These are phyloP conservation scores for Agastache rugosa DNA, from an alignment of 257 asterid species.

Conservation along the genomic window DNA sequence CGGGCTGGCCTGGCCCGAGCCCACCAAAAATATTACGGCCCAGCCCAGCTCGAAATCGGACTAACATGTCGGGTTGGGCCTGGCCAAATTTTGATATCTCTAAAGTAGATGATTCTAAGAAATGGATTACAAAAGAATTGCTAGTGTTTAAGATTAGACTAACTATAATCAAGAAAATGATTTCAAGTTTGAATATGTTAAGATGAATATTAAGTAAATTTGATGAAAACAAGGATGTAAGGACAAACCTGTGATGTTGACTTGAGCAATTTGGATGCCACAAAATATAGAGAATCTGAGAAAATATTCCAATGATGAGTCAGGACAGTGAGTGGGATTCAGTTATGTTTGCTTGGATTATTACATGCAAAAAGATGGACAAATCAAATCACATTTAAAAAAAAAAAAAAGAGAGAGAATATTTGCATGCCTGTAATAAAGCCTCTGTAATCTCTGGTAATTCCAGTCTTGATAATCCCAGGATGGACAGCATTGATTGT, in stretches of 20 bases:
- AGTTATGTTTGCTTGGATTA: constrained; percentile 31
- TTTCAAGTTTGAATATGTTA: not conserved
- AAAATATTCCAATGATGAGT: not conserved
- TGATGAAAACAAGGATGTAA: constrained; percentile 35
- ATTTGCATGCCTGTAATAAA: constrained; percentile 83
- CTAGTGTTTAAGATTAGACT: not conserved
- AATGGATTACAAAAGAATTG: not conserved
- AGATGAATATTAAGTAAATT: not conserved
- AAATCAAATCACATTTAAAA: not conserved
- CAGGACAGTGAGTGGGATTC: constrained; percentile 23
- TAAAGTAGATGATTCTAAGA: too few relatives aligned
- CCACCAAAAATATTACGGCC: too few relatives aligned
- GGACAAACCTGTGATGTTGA: constrained; percentile 90
- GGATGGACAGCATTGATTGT: constrained; percentile 93
- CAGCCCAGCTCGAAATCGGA: too few relatives aligned
- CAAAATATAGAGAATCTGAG: constrained; percentile 84
- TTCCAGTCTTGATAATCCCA: constrained; percentile 93
- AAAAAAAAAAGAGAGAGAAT: not conserved
- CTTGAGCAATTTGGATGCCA: constrained; percentile 92
- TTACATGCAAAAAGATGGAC: constrained; percentile 5
- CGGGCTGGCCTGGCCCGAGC: too few relatives aligned
- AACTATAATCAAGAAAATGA: not conserved
- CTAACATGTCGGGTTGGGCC: not conserved
- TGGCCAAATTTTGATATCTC: not conserved
- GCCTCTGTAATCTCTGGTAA: constrained; percentile 90